Percentiles rank a stretch among this genome's conserved stretches.
phyloP scores from a whole-genome alignment of 495 filamentous ascomycete species.

The Penicillium daleae region DNA sequence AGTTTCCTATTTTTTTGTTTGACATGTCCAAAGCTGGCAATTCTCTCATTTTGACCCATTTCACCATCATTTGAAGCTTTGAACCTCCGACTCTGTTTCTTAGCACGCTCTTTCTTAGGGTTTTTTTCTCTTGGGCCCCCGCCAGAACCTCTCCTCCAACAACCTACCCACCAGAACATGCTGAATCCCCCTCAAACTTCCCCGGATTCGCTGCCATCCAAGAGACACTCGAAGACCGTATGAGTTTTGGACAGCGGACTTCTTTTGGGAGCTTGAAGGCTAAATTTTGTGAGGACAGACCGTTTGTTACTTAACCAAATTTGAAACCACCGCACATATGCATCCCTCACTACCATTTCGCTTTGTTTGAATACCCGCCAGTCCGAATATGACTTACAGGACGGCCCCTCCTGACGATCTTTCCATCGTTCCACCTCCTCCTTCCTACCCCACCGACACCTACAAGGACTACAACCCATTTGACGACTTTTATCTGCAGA shows the following conservation, averaged over 20 bases:
- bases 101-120: neutral
- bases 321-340: neutral
- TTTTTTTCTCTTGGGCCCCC: neutral
- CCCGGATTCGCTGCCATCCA: neutral
- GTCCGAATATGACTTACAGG: neutral
- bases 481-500: slow-evolving; percentile 18
- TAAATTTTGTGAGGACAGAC: neutral
- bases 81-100: neutral
- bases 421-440: slow-evolving; percentile 29
- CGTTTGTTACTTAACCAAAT: neutral
- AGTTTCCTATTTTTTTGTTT: neutral
- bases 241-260: neutral
- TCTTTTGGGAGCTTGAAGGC: neutral
- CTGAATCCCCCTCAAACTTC: slow-evolving; percentile 3
- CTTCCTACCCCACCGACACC: slow-evolving; percentile 20
- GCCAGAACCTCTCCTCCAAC: neutral
- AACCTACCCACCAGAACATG: neutral
- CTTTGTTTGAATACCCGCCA: neutral
- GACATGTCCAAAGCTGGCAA: neutral
- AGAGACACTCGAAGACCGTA: neutral
- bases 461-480: slow-evolving; percentile 25
- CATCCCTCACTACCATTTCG: neutral
- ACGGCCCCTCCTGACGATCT: slow-evolving; percentile 16
- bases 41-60: neutral
- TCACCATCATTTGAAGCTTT: neutral